These are phyloP conservation scores for Chrysoporthe puriensis DNA, from an alignment of 2,329 filamentous ascomycete genomes.

Conservation along the genomic window DNA sequence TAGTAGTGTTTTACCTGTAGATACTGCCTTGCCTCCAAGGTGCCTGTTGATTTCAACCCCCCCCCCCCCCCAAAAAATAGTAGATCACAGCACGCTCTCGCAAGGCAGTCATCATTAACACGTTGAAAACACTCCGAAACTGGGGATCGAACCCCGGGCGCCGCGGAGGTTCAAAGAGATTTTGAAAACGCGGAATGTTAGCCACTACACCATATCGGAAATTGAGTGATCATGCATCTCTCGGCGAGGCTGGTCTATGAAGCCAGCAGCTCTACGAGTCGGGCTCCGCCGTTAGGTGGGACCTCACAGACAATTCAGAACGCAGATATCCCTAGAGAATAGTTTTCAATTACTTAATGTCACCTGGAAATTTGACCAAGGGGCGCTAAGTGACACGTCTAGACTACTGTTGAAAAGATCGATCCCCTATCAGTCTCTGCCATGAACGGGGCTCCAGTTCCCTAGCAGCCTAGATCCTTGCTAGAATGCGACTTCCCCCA, in stretches of 20 bases:
- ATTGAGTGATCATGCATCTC: not conserved
- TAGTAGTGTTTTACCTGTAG: no score
- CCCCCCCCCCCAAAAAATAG: not conserved
- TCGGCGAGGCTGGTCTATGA: not conserved
- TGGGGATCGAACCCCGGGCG: conserved; percentile 32
- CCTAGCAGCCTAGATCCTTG: conserved; percentile 10
- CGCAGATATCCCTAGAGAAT: not conserved
- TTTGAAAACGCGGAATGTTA: conserved; percentile 27
- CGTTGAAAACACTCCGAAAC: conserved; percentile 25
- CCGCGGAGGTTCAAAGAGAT: conserved; percentile 13
- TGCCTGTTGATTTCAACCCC: not conserved
- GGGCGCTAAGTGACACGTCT: not conserved
- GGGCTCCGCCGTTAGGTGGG: not conserved
- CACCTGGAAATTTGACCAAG: no score
- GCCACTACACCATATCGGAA: conserved; percentile 27
- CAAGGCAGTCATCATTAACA: not conserved
- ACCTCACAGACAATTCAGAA: not conserved
- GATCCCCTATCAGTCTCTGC: conserved; percentile 11
- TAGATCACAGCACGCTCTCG: not conserved
- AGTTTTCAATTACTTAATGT: not conserved
- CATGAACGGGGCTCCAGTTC: conserved; percentile 7
- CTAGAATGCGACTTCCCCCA: conserved; percentile 10
- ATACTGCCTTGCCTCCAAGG: not conserved
- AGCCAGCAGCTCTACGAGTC: not conserved
- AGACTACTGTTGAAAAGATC: conserved; percentile 22